Percentiles rank a stretch among this genome's conserved stretches.
These are phyloP conservation scores for Aspergillus ellipticus DNA, from an alignment of 495 filamentous ascomycete genomes.

Conservation along the genomic window DNA sequence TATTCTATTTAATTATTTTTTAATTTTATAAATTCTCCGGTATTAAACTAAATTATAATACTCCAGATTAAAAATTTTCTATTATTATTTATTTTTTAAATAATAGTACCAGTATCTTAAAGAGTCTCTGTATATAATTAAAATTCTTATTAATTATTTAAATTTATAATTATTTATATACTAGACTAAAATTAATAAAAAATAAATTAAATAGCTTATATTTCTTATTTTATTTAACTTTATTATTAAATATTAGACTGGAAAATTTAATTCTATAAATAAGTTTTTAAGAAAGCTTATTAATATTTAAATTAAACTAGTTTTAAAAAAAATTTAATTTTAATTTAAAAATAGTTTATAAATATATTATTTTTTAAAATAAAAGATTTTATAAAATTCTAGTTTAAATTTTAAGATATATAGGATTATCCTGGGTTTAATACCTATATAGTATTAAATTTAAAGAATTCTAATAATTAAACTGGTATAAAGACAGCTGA, in stretches of 20 bases:
- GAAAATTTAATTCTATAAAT: neutral
- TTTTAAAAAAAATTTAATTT: too few relatives aligned
- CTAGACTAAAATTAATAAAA: neutral
- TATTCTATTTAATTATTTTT: neutral
- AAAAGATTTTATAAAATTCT: too few relatives aligned
- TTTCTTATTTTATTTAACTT: neutral
- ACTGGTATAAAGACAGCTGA: too few relatives aligned
- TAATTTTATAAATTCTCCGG: neutral
- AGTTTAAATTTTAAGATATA: too few relatives aligned
- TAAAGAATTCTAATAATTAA: too few relatives aligned
- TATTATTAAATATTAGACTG: neutral
- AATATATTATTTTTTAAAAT: neutral
- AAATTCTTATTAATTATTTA: neutral
- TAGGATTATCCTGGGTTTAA: too few relatives aligned
- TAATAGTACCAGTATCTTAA: neutral
- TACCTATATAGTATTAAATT: too few relatives aligned
- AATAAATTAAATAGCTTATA: neutral
- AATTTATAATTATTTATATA: neutral
- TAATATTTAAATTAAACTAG: neutral
- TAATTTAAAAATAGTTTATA: neutral
- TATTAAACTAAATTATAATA: neutral
- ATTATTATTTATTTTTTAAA: constrained; percentile 2
- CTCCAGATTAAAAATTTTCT: neutral
- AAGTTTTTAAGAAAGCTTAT: neutral
- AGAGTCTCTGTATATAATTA: neutral